These are phyloP conservation scores for Syzygium grande DNA, from an alignment of 345 rosid genomes.

Conservation along the genomic window DNA sequence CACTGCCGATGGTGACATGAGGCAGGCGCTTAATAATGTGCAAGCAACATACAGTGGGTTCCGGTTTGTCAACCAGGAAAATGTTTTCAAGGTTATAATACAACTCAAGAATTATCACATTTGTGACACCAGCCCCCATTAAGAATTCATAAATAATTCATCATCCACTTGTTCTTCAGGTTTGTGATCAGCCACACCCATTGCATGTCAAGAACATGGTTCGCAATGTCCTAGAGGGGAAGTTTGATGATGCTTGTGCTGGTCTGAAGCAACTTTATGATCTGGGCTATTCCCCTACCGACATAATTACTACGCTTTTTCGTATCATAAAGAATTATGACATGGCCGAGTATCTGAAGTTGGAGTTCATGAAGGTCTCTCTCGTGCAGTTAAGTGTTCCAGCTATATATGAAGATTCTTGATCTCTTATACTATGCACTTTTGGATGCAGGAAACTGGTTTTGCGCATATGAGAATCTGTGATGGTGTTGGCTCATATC, in stretches of 20 bases:
- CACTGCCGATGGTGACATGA: slow-evolving; percentile 99
- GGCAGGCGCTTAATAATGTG: slow-evolving; percentile 94
- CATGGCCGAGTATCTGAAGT: slow-evolving; percentile 86
- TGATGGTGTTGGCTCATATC: slow-evolving; percentile 96
- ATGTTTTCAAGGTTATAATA: slow-evolving; percentile 81
- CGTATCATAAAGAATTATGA: slow-evolving; percentile 86
- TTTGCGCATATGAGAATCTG: slow-evolving; percentile 97
- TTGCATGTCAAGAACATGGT: slow-evolving; percentile 90
- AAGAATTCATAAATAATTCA: background rate
- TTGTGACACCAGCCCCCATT: background rate
- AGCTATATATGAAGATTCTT: background rate
- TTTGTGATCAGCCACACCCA: slow-evolving; percentile 98
- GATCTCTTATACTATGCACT: background rate
- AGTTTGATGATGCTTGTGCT: slow-evolving; percentile 80
- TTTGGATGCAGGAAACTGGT: slow-evolving; percentile 70
- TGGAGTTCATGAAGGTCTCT: slow-evolving; percentile 92
- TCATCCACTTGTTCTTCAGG: slow-evolving; percentile 30
- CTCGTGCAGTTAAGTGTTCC: background rate
- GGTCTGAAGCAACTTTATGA: slow-evolving; percentile 88
- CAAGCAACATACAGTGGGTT: slow-evolving; percentile 95
- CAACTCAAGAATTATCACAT: background rate
- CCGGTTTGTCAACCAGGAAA: slow-evolving; percentile 87
- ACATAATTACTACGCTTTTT: slow-evolving; percentile 90
- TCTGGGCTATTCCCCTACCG: slow-evolving; percentile 93
- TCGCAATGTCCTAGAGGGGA: slow-evolving; percentile 71